Evolutionary conservation across 495 filamentous ascomycete species (phyloP).

Genomic region (Mycothermus thermophilus): DNA sequence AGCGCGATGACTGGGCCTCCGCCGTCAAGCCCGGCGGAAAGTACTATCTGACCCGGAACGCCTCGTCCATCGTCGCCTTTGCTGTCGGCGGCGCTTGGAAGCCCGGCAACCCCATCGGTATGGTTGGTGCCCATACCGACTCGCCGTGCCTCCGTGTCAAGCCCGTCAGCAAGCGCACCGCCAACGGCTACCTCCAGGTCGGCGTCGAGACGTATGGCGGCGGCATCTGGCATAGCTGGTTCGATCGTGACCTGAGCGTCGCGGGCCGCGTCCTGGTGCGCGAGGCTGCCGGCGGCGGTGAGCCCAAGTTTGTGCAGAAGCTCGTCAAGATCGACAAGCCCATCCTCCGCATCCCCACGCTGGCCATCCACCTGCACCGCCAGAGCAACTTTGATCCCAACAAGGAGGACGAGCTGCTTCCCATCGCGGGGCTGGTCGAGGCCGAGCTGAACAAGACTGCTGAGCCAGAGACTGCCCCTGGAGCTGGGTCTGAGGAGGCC

Average conservation of each 20-base stretch:
- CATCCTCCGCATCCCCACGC: constrained; percentile 77
- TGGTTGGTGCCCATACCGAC: constrained; percentile 96
- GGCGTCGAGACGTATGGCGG: constrained; percentile 95
- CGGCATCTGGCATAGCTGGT: constrained; percentile 75
- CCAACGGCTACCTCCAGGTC: constrained; percentile 84
- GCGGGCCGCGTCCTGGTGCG: constrained; percentile 81
- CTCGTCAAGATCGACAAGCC: constrained; percentile 84
- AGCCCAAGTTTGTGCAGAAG: constrained; percentile 67
- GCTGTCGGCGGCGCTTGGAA: constrained; percentile 85
- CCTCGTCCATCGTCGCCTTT: constrained; percentile 87
- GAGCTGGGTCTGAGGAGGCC: constrained; percentile 30
- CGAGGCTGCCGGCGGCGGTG: constrained; percentile 44
- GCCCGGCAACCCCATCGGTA: constrained; percentile 84
- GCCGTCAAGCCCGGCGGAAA: constrained; percentile 75
- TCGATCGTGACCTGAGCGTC: constrained; percentile 85
- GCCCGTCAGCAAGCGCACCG: constrained; percentile 74
- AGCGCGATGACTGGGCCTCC: constrained; percentile 78
- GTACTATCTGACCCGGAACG: constrained; percentile 92
- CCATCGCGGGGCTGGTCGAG: constrained; percentile 75
- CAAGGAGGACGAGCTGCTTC: constrained; percentile 90
- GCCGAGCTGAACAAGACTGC: constrained; percentile 65
- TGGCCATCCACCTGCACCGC: constrained; percentile 88
- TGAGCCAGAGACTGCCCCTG: constrained; percentile 23
- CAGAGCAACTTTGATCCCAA: constrained; percentile 79
- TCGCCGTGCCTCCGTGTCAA: constrained; percentile 85